Evolutionary conservation across 2,329 filamentous ascomycete species (phyloP).

Genomic region (Colletotrichum cordylinicola): DNA sequence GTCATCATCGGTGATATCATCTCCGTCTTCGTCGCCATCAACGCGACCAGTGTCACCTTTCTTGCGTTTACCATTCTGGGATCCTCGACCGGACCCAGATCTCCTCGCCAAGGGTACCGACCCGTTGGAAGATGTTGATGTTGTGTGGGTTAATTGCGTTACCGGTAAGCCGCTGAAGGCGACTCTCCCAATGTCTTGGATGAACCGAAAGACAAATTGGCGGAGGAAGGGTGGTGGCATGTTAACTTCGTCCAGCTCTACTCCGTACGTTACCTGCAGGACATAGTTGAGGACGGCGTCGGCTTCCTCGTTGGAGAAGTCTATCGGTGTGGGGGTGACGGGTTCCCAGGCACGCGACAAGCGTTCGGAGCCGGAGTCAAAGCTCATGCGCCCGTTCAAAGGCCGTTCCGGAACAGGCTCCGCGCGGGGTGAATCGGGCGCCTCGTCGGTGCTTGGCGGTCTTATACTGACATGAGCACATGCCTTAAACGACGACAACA

Average conservation of each 20-base stretch:
- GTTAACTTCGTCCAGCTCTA: constrained; percentile 39
- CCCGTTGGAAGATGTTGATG: constrained; percentile 34
- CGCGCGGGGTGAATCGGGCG: background rate
- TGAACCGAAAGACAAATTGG: constrained; percentile 35
- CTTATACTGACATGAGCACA: background rate
- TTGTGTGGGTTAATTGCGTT: constrained; percentile 32
- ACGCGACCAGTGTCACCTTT: constrained; percentile 28
- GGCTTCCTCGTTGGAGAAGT: constrained; percentile 37
- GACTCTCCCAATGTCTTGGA: constrained; percentile 36
- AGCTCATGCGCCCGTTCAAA: constrained; percentile 20
- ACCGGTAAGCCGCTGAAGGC: constrained; percentile 27
- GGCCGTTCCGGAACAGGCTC: background rate
- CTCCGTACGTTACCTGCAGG: constrained; percentile 42
- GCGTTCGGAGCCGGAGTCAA: constrained; percentile 18
- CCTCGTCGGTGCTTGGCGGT: background rate
- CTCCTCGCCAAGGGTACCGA: background rate
- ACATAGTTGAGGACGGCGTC: constrained; percentile 40
- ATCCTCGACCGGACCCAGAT: constrained; percentile 3
- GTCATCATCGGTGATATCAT: constrained; percentile 38
- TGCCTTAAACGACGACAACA: background rate
- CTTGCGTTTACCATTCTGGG: constrained; percentile 37
- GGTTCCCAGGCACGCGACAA: constrained; percentile 25
- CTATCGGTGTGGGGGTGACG: constrained; percentile 28
- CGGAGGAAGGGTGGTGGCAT: constrained; percentile 32
- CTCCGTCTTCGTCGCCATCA: constrained; percentile 34